Conservation (phyloP, 129 eudicot species). For the Sambucus nigra region DNA sequence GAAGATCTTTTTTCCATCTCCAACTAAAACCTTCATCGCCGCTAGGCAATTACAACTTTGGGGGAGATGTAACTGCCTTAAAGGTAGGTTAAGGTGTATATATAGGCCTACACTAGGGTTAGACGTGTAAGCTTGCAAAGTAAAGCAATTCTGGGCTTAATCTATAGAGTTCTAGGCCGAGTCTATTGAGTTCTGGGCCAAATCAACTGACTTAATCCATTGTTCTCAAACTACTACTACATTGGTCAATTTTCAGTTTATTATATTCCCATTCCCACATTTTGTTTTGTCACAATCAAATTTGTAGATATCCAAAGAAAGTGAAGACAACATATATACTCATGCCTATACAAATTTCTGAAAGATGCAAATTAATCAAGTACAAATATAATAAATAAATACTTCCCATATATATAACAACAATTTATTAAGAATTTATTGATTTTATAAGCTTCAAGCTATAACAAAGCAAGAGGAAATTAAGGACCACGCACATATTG, state of each 20-base stretch:
- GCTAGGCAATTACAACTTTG: not conserved
- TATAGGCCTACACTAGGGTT: not conserved
- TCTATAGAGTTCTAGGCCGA: not conserved
- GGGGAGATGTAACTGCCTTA: not conserved
- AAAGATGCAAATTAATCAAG: too few species aligned
- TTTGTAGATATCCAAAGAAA: too few species aligned
- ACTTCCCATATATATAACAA: too few species aligned
- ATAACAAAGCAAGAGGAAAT: too few species aligned
- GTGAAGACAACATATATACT: not conserved
- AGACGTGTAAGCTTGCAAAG: not conserved
- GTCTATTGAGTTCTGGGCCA: too few species aligned
- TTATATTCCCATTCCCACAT: not conserved
- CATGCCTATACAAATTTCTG: too few species aligned
- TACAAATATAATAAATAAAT: too few species aligned
- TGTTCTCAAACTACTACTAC: not conserved
- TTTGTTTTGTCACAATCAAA: not conserved
- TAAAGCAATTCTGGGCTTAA: not conserved
- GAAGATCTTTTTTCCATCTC: not conserved
- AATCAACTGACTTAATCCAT: not conserved
- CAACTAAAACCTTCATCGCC: slow-evolving; percentile 6
- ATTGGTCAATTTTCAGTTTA: not conserved
- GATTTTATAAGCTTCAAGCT: too few species aligned
- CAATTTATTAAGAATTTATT: too few species aligned
- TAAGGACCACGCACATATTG: too few species aligned
- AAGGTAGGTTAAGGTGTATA: slow-evolving; percentile 2